Percentiles rank a stretch among this genome's conserved stretches.
phyloP scores from a whole-genome alignment of 2,329 filamentous ascomycete species.

The Geosmithia putterillii region DNA sequence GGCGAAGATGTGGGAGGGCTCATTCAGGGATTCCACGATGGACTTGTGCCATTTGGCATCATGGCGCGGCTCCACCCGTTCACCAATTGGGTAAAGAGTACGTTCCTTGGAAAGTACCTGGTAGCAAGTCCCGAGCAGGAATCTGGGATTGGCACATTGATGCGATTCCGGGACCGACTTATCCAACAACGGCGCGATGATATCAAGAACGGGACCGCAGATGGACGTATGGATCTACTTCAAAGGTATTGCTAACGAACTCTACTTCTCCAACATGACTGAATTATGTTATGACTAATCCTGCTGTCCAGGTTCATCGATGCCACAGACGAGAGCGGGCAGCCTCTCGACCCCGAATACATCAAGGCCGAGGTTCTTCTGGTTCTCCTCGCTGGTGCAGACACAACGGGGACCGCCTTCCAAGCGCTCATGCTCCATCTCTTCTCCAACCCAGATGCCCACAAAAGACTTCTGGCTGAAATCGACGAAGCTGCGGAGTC shows the following conservation, averaged over 20 bases:
- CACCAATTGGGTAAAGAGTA: conserved; percentile 41
- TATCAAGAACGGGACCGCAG: conserved; percentile 28
- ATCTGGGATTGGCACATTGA: conserved; percentile 40
- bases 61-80: conserved; percentile 39
- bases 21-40: conserved; percentile 41
- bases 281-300: background rate
- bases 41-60: conserved; percentile 35
- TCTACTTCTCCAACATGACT: too few species aligned
- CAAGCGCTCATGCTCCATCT: conserved; percentile 32
- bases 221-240: conserved; percentile 31
- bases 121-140: conserved; percentile 37
- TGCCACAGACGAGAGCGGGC: conserved; percentile 27
- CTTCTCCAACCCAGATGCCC: conserved; percentile 22
- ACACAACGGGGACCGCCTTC: conserved; percentile 38
- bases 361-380: conserved; percentile 41
- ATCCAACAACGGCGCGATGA: conserved; percentile 33
- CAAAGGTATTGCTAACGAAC: too few species aligned
- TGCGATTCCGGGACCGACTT: conserved; percentile 43
- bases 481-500: conserved; percentile 24
- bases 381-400: conserved; percentile 36
- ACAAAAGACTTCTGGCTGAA: conserved; percentile 31
- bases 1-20: conserved; percentile 38
- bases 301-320: conserved; percentile 25
- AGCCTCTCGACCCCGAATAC: conserved; percentile 33
- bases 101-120: conserved; percentile 36